These are phyloP conservation scores for Prillingera fragicola DNA, from an alignment of 1,284 basidiomycete genomes.

Conservation along the genomic window DNA sequence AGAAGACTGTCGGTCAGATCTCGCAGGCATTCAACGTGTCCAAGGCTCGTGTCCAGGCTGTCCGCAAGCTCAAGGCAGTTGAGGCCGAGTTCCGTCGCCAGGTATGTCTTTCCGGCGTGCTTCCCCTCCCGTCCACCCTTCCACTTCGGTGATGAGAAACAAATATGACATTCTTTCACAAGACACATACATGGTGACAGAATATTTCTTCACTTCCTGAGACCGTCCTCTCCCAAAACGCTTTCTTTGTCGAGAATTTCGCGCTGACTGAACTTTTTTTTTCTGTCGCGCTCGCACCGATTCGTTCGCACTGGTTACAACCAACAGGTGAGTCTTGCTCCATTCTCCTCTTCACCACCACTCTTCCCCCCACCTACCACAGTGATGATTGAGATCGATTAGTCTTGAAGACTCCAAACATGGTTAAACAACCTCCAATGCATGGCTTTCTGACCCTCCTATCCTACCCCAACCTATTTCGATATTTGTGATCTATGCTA, in stretches of 20 bases:
- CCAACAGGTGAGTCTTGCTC: conserved; percentile 36
- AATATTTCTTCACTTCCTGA: conserved; percentile 50
- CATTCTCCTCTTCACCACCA: conserved; percentile 3
- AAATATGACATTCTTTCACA: conserved; percentile 48
- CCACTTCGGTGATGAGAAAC: conserved; percentile 34
- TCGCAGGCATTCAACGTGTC: conserved; percentile 38
- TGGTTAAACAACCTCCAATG: conserved; percentile 45
- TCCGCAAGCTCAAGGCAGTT: conserved; percentile 43
- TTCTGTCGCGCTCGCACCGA: conserved; percentile 6
- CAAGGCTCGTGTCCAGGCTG: conserved; percentile 43
- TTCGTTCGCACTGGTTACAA: neutral
- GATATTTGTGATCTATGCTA: conserved; percentile 13
- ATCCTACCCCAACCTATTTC: neutral
- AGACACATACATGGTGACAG: conserved; percentile 47
- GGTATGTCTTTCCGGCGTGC: conserved; percentile 29
- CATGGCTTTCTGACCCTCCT: conserved; percentile 46
- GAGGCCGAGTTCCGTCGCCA: conserved; percentile 42
- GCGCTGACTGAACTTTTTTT: conserved; percentile 1
- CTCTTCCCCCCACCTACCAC: conserved; percentile 8
- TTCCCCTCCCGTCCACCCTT: neutral
- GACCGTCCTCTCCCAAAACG: conserved; percentile 6
- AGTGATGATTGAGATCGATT: conserved; percentile 48
- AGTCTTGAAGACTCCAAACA: conserved; percentile 49
- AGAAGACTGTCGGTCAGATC: conserved; percentile 30
- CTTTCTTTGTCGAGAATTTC: neutral